Conservation (phyloP, 176 grass and related monocot species). For the Rhynchospora tenuis region DNA sequence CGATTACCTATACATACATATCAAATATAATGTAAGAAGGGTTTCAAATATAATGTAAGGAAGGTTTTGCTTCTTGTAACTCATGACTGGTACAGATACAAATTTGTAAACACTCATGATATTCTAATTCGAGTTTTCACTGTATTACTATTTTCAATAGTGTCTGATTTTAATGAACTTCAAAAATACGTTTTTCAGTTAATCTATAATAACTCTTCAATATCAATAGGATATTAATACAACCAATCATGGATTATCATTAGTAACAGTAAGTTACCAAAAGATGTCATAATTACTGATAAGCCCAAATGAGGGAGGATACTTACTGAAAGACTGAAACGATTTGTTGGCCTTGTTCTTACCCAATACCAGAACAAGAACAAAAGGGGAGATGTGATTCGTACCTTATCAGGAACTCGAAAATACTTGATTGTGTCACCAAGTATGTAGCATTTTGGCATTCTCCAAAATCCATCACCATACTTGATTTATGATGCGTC, state of each 20-base stretch:
- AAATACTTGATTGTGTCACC: constrained; percentile 99
- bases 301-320: not conserved
- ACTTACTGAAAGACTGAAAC: not conserved
- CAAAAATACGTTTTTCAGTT: not conserved
- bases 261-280: not conserved
- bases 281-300: not conserved
- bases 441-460: constrained; percentile 95
- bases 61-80: not conserved
- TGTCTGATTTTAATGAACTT: not conserved
- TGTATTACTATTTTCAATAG: not conserved
- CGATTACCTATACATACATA: constrained; percentile 65
- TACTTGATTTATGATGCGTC: constrained; percentile 33
- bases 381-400: not conserved
- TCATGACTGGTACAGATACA: not conserved
- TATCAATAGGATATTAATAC: not conserved
- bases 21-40: constrained; percentile 8
- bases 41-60: too few species aligned
- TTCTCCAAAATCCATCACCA: constrained; percentile 98
- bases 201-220: not conserved
- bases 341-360: not conserved
- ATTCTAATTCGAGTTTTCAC: too few species aligned
- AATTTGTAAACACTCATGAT: not conserved
- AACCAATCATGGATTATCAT: not conserved
- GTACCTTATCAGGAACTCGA: constrained; percentile 95
- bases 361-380: not conserved